A percentile compares a stretch with the other conserved stretches of the same genome.
These are phyloP conservation scores for Penicillium sp. DNA, from an alignment of 2,329 filamentous ascomycete species.

Conservation along the genomic window DNA sequence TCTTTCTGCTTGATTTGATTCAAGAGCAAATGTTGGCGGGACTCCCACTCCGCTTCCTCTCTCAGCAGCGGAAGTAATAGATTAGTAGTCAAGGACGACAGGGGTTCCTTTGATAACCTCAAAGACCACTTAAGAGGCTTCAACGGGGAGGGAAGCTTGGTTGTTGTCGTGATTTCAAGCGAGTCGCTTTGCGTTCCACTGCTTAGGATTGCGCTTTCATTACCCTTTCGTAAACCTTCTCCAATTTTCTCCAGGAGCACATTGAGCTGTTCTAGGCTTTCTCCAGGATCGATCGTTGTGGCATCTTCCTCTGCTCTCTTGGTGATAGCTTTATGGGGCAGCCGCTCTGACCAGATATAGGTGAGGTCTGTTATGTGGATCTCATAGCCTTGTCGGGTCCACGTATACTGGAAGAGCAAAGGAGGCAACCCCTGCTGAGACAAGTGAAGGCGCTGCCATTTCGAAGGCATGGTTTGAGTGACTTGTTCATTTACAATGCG, in stretches of 20 bases:
- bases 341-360: conserved; percentile 56
- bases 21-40: conserved; percentile 51
- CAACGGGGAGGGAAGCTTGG: conserved; percentile 55
- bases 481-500: background rate
- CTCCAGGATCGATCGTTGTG: conserved; percentile 61
- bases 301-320: conserved; percentile 49
- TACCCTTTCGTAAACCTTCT: conserved; percentile 46
- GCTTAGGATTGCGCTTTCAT: conserved; percentile 35
- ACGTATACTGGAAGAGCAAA: conserved; percentile 41
- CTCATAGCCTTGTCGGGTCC: conserved; percentile 46
- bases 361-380: conserved; percentile 60
- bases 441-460: conserved; percentile 40
- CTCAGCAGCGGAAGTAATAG: conserved; percentile 56
- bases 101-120: conserved; percentile 43
- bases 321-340: conserved; percentile 50
- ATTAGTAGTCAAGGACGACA: conserved; percentile 47
- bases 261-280: conserved; percentile 55
- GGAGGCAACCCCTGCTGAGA: conserved; percentile 31
- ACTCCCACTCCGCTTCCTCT: conserved; percentile 49
- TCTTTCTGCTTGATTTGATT: conserved; percentile 58
- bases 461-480: conserved; percentile 30
- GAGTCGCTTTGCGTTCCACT: conserved; percentile 30
- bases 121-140: conserved; percentile 55
- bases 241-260: conserved; percentile 58
- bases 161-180: conserved; percentile 49